Evolutionary conservation across 2,329 filamentous ascomycete species (phyloP), one percentile per base, ranked within the genome.

Genomic region (Xylariales sp.): DNA sequence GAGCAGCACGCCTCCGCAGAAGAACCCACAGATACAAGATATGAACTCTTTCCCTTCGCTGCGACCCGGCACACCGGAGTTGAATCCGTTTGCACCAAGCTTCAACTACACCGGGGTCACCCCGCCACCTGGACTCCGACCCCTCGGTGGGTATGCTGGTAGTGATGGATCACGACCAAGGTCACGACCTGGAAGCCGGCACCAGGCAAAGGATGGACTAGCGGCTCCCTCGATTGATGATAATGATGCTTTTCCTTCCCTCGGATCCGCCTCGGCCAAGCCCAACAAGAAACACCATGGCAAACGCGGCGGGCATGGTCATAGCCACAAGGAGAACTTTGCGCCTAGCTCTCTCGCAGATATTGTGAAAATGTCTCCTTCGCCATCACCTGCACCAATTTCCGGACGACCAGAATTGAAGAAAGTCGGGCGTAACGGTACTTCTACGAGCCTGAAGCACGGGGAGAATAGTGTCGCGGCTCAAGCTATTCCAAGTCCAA

Each of bases 341-440:
- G 62, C 69, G 0, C 82, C 88, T 2, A 88, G 81, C 53, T 95
- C 88, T 15, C 69, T 98, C 36, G 91, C 91, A 24, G 93, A 97
- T 61, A 85, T 97, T 41, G 89, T 97, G 41, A 93, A 91, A 58
- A 94, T 95, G 86, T 87, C 88, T 5, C 89, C 91, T 1, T 89
- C 88, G 6, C 88, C 89, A n/a, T 74, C 72, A 2, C 81, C 85
- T 4, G 67, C 66, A 17, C 72, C 32, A 21, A 25, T 16, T 7
- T 23, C 73, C 30, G 75, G 71, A 50, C 75, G 70, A 47, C 81
- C 74, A 45, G 78, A 77, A 27, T 56, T 74, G 45, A 81, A 77
- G 58, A 84, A 73, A 57, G 61, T 73, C 29, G 66, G 68, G 24
- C 72, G 81, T 25, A 81, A 84, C 46, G 81, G 81, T 42, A 85